Conservation (phyloP, 306 rosid species). For the Spatholobus suberectus region DNA sequence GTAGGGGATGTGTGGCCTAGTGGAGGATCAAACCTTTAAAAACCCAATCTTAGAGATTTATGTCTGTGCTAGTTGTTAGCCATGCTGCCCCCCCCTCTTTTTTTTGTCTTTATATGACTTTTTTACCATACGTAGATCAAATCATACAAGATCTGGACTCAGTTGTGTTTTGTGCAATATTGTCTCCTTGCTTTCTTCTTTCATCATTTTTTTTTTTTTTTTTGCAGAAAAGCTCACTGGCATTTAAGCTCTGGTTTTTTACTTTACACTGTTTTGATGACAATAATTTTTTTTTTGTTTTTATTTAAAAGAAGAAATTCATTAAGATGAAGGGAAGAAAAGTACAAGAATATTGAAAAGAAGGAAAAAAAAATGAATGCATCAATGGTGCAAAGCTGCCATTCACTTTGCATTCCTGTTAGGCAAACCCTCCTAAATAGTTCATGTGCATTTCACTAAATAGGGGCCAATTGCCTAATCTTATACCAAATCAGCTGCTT, state of each 20-base stretch:
- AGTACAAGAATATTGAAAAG: too few relatives aligned
- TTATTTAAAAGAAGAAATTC: not conserved
- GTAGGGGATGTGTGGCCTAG: too few relatives aligned
- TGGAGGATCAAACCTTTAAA: too few relatives aligned
- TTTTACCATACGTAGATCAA: not conserved
- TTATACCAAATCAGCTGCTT: not conserved
- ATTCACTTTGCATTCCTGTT: conserved; percentile 13
- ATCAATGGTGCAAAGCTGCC: not conserved
- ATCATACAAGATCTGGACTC: not conserved
- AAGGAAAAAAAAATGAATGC: not conserved
- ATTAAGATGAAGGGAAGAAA: conserved; percentile 9
- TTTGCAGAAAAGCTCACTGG: not conserved
- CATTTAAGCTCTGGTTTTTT: not conserved
- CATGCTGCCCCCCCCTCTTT: not conserved
- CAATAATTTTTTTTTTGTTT: not conserved
- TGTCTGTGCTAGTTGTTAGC: too few relatives aligned
- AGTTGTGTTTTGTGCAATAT: not conserved
- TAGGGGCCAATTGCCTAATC: not conserved
- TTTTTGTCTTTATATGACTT: not conserved
- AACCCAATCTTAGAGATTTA: too few relatives aligned
- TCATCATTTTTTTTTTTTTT: not conserved
- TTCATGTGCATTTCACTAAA: not conserved
- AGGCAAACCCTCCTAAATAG: not conserved
- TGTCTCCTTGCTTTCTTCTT: conserved; percentile 5
- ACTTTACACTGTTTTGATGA: not conserved